phyloP scores from a whole-genome alignment of 2,329 filamentous ascomycete genomes.

The Emmonsia crescens region DNA sequence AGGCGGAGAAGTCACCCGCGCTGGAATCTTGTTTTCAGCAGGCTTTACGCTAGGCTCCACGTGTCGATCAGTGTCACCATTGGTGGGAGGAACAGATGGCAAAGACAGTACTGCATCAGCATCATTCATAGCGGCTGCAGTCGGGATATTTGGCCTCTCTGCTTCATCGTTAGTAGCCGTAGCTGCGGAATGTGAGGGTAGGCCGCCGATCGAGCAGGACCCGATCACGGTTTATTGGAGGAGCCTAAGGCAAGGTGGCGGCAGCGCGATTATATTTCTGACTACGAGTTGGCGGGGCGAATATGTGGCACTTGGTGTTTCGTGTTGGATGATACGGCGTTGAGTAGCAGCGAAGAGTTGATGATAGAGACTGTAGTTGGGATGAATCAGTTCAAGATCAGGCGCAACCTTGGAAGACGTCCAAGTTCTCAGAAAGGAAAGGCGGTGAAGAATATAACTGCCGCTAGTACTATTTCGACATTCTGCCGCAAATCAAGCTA shows the following conservation, averaged over 20 bases:
- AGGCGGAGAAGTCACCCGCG: not conserved
- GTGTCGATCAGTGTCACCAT: conserved; percentile 1
- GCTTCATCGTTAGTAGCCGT: conserved; percentile 37
- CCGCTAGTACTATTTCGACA: conserved; percentile 1
- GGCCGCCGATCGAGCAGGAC: not conserved
- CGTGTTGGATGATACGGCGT: not conserved
- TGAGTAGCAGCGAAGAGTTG: not conserved
- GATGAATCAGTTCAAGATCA: not conserved
- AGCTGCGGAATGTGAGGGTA: conserved; percentile 21
- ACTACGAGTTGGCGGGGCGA: not conserved
- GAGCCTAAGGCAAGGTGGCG: conserved; percentile 15
- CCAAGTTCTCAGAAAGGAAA: conserved; percentile 4
- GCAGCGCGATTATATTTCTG: not conserved
- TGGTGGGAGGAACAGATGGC: conserved; percentile 25
- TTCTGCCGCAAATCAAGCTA: not conserved
- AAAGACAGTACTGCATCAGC: conserved; percentile 31
- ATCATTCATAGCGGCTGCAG: conserved; percentile 40
- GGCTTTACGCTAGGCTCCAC: not conserved
- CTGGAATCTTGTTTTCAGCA: not conserved
- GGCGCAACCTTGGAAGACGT: not conserved
- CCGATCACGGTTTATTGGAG: conserved; percentile 14
- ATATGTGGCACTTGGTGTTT: not conserved
- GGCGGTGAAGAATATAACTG: not conserved
- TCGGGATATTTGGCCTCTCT: conserved; percentile 28
- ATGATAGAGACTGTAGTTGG: conserved; percentile 15